Conservation (phyloP, 805 yeast genomes). For the Hanseniaspora lachancei region DNA sequence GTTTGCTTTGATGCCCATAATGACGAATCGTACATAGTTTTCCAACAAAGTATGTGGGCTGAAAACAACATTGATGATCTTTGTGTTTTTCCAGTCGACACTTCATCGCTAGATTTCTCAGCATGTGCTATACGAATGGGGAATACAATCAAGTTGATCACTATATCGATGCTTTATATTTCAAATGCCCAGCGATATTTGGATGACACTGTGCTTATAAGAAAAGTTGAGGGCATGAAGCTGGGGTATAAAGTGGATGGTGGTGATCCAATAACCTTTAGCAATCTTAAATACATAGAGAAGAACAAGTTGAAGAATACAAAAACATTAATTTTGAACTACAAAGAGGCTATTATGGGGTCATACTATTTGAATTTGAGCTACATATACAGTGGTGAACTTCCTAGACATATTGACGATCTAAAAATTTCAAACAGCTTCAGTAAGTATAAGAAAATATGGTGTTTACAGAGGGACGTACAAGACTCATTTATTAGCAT, state of each 20-base stretch:
- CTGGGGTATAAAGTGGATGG: background rate
- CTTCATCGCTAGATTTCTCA: background rate
- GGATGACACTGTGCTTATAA: background rate
- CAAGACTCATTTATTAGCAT: background rate
- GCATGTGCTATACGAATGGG: background rate
- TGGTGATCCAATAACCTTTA: background rate
- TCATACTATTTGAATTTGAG: slow-evolving; percentile 1
- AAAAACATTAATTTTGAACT: background rate
- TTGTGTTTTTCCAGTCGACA: background rate
- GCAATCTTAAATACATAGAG: background rate
- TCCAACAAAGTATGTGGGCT: background rate
- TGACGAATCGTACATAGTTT: background rate
- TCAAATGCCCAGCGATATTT: background rate
- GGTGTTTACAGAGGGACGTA: background rate
- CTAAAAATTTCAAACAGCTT: background rate
- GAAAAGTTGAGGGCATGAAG: background rate
- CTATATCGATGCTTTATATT: slow-evolving; percentile 2
- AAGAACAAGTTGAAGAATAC: background rate
- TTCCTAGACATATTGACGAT: background rate
- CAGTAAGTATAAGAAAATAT: background rate
- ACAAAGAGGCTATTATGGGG: background rate
- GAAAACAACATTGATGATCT: background rate
- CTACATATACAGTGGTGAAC: slow-evolving; percentile 1
- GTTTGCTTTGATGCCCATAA: background rate
- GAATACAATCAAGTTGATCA: background rate